Conservation (phyloP, 2,329 filamentous ascomycete species). For the Colletotrichum sp. region DNA sequence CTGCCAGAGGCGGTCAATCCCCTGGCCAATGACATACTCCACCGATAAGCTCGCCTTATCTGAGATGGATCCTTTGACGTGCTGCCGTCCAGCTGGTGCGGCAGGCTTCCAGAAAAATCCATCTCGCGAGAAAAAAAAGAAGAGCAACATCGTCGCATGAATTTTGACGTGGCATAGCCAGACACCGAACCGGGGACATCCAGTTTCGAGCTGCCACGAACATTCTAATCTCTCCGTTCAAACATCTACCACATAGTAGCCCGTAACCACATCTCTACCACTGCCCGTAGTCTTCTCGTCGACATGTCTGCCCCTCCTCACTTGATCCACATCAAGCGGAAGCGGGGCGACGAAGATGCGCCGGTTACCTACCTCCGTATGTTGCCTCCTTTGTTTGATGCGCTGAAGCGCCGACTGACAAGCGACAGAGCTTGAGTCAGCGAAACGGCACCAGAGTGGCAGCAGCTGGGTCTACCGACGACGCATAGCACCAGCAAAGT, state of each 20-base stretch:
- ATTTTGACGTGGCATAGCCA: background rate
- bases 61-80: background rate
- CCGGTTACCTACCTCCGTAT: conserved; percentile 62
- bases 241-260: background rate
- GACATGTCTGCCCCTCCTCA: conserved; percentile 63
- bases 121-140: background rate
- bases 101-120: conserved; percentile 12
- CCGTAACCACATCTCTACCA: background rate
- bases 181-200: background rate
- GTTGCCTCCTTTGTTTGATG: conserved; percentile 23
- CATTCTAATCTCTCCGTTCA: background rate
- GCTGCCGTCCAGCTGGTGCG: background rate
- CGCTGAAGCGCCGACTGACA: background rate
- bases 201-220: background rate
- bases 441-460: conserved; percentile 58
- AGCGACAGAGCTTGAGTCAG: conserved; percentile 54
- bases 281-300: background rate
- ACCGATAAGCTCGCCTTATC: conserved; percentile 5
- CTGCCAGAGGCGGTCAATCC: background rate
- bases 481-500: conserved; percentile 39
- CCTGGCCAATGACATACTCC: background rate
- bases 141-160: background rate
- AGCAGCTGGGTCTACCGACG: conserved; percentile 62
- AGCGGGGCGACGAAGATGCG: conserved; percentile 56
- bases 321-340: conserved; percentile 66